Conservation (phyloP, 257 asterid species). For the Solanum pennellii region DNA sequence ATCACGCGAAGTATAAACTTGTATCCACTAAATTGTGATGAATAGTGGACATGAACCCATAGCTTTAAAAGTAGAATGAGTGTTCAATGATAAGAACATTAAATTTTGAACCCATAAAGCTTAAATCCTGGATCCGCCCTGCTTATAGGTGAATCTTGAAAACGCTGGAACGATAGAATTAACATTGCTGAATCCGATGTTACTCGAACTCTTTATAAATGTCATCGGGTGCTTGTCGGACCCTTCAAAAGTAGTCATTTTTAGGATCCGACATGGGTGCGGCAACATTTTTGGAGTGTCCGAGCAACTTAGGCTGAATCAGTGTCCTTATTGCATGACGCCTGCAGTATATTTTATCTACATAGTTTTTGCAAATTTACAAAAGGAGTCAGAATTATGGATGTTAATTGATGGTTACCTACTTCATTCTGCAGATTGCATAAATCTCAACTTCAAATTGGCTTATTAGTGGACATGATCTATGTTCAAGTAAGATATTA, state of each 20-base stretch:
- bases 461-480: constrained; percentile 35
- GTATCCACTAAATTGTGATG: background rate
- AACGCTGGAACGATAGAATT: background rate
- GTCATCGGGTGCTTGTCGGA: background rate
- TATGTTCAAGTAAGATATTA: constrained; percentile 68
- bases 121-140: background rate
- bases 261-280: background rate
- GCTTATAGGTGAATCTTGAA: background rate
- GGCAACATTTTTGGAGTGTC: background rate
- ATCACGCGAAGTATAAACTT: background rate
- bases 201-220: background rate
- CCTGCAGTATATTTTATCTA: background rate
- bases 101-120: background rate
- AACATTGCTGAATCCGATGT: background rate
- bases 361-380: background rate
- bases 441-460: constrained; percentile 7
- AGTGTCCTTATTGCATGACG: background rate
- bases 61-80: background rate
- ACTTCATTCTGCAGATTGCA: constrained; percentile 25
- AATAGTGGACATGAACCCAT: background rate
- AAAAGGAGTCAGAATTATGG: background rate
- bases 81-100: background rate
- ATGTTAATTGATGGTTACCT: background rate
- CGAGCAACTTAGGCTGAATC: background rate
- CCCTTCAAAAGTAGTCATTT: background rate